Evolutionary conservation across 1,284 basidiomycete species (phyloP).

Genomic region (Rhodotorula sp.): DNA sequence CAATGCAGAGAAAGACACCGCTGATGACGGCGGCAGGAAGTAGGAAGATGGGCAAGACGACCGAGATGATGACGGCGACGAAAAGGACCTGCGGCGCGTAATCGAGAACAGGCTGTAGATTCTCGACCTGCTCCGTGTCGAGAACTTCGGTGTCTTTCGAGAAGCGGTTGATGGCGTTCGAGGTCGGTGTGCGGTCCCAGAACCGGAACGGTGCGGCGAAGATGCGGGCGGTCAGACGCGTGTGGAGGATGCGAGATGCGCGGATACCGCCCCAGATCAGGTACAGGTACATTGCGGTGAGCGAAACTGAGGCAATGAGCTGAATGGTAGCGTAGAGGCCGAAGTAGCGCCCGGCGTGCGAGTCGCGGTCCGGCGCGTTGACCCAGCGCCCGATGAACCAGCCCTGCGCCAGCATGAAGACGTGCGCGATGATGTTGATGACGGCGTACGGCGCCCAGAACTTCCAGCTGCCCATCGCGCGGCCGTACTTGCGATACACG

Average conservation of each 20-base stretch:
- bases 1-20: conserved; percentile 35
- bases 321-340: conserved; percentile 65
- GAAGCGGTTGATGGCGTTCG: conserved; percentile 59
- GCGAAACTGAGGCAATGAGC: conserved; percentile 47
- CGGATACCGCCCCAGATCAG: conserved; percentile 36
- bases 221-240: conserved; percentile 70
- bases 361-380: conserved; percentile 41
- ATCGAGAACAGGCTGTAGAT: conserved; percentile 57
- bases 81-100: conserved; percentile 35
- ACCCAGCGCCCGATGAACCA: conserved; percentile 49
- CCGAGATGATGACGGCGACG: conserved; percentile 57
- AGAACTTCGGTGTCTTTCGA: conserved; percentile 92
- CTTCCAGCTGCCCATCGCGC: conserved; percentile 44
- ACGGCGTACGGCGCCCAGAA: conserved; percentile 72
- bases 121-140: conserved; percentile 80
- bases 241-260: conserved; percentile 36
- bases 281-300: conserved; percentile 38
- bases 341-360: conserved; percentile 65
- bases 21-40: conserved; percentile 40
- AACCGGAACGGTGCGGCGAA: conserved; percentile 65
- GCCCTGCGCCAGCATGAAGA: conserved; percentile 41
- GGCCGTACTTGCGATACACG: conserved; percentile 80
- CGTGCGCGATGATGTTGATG: conserved; percentile 46
- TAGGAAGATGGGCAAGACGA: conserved; percentile 51
- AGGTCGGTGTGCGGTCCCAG: conserved; percentile 34